Conservation (phyloP, 2,329 filamentous ascomycete species). For the Madurella mycetomatis region DNA sequence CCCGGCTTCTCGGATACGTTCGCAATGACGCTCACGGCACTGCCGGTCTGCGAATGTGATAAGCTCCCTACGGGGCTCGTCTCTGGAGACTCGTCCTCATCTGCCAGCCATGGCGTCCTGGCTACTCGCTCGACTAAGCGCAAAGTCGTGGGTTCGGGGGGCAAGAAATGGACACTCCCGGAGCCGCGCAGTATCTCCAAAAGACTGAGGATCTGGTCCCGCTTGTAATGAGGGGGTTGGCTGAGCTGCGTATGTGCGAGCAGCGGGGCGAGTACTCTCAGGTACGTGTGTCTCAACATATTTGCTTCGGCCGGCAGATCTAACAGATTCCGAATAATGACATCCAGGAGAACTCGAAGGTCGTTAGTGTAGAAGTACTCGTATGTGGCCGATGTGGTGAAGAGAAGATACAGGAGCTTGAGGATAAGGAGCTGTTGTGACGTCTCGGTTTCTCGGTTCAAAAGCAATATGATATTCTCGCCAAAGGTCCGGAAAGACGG, state of each 20-base stretch:
- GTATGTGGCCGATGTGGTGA: slow-evolving; percentile 84
- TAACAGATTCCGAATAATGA: slow-evolving; percentile 94
- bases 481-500: slow-evolving; percentile 87
- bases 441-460: slow-evolving; percentile 93
- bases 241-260: slow-evolving; percentile 87
- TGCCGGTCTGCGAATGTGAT: slow-evolving; percentile 60
- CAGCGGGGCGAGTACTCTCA: slow-evolving; percentile 86
- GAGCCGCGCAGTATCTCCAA: slow-evolving; percentile 66
- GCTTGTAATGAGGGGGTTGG: slow-evolving; percentile 85
- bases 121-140: slow-evolving; percentile 72
- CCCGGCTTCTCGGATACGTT: slow-evolving; percentile 77
- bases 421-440: slow-evolving; percentile 93
- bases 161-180: slow-evolving; percentile 70
- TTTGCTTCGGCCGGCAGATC: slow-evolving; percentile 82
- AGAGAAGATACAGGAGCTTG: slow-evolving; percentile 90
- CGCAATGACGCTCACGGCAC: slow-evolving; percentile 72
- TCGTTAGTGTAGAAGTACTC: slow-evolving; percentile 99
- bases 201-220: slow-evolving; percentile 73
- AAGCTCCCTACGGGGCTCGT: slow-evolving; percentile 45
- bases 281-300: slow-evolving; percentile 82
- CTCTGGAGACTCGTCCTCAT: slow-evolving; percentile 36
- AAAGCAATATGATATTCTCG: slow-evolving; percentile 90
- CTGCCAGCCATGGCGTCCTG: slow-evolving; percentile 64
- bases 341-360: slow-evolving; percentile 86
- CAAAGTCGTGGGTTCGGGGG: slow-evolving; percentile 73